phyloP scores from a whole-genome alignment of 2,329 filamentous ascomycete genomes.

The Hymenoscyphus repandus region DNA sequence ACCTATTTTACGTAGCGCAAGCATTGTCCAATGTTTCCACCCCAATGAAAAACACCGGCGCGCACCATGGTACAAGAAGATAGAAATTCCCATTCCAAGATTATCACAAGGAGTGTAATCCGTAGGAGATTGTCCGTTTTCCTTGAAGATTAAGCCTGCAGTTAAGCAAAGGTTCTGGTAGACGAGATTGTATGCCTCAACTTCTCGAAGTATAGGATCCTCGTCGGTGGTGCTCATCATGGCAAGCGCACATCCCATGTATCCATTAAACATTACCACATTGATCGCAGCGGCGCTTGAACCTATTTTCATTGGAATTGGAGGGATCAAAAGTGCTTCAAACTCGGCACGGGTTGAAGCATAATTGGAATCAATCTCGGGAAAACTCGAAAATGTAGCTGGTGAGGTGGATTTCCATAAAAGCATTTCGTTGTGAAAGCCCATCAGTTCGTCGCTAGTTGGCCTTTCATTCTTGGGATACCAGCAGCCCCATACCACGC shows the following conservation, averaged over 20 bases:
- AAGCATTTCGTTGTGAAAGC: slow-evolving; percentile 15
- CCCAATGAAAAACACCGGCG: slow-evolving; percentile 19
- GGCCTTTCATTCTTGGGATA: slow-evolving; percentile 15
- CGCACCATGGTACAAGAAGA: slow-evolving; percentile 15
- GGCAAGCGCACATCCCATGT: slow-evolving; percentile 12
- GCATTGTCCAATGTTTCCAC: slow-evolving; percentile 18
- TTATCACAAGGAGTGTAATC: slow-evolving; percentile 20
- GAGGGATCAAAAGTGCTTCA: slow-evolving; percentile 8
- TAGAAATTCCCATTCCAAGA: slow-evolving; percentile 16
- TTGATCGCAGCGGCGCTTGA: slow-evolving; percentile 16
- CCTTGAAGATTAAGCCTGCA: slow-evolving; percentile 7
- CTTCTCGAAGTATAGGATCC: slow-evolving; percentile 4
- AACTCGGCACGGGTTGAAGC: not conserved
- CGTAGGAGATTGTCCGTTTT: not conserved
- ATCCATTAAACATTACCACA: slow-evolving; percentile 14
- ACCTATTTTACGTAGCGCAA: slow-evolving; percentile 12
- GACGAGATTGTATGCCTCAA: slow-evolving; percentile 14
- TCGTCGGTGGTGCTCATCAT: slow-evolving; percentile 13
- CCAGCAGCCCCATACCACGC: slow-evolving; percentile 18
- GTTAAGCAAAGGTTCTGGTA: slow-evolving; percentile 15
- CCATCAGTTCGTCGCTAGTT: slow-evolving; percentile 12
- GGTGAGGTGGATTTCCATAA: slow-evolving; percentile 18
- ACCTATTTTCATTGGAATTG: not conserved
- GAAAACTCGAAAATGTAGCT: slow-evolving; percentile 11
- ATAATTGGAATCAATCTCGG: not conserved